A percentile compares a stretch with the other conserved stretches of the same genome.
These are phyloP conservation scores for Suhomyces bolitotheri DNA, from an alignment of 1,139 yeast genomes.

Conservation along the genomic window DNA sequence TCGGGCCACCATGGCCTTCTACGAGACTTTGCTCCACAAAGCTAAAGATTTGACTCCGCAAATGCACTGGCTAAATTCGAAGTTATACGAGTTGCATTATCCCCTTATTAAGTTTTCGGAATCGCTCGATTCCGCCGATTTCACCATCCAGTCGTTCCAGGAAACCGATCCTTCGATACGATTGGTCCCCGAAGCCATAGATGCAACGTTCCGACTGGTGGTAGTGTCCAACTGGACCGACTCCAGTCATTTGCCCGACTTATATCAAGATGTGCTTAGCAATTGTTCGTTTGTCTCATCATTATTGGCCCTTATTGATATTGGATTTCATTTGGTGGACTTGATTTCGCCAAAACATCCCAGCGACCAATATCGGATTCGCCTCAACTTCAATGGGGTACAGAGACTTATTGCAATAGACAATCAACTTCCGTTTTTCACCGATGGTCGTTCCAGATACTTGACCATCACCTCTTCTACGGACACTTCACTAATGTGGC, in stretches of 20 bases:
- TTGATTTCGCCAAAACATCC: slow-evolving; percentile 30
- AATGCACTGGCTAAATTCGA: slow-evolving; percentile 49
- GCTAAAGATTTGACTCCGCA: slow-evolving; percentile 23
- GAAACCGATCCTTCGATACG: slow-evolving; percentile 15
- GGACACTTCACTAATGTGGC: slow-evolving; percentile 53
- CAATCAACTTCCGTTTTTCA: slow-evolving; percentile 41
- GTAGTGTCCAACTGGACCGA: slow-evolving; percentile 22
- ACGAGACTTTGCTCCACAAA: slow-evolving; percentile 19
- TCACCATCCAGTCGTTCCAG: slow-evolving; percentile 5
- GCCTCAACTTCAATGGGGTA: slow-evolving; percentile 58
- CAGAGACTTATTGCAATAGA: slow-evolving; percentile 52
- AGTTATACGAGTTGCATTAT: slow-evolving; percentile 19
- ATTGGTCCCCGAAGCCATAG: slow-evolving; percentile 22
- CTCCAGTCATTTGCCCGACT: slow-evolving; percentile 21
- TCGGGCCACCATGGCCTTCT: slow-evolving; percentile 20
- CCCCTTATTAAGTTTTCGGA: slow-evolving; percentile 33
- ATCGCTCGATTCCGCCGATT: slow-evolving; percentile 16
- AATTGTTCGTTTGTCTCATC: slow-evolving; percentile 81
- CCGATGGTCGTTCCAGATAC: slow-evolving; percentile 21
- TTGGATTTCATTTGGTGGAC: slow-evolving; percentile 13
- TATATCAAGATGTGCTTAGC: slow-evolving; percentile 58
- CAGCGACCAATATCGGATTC: slow-evolving; percentile 36
- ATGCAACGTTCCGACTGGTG: slow-evolving; percentile 18
- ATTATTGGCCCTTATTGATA: slow-evolving; percentile 44
- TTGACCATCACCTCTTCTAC: slow-evolving; percentile 43